Percentiles rank a stretch among this genome's conserved stretches.
phyloP scores from a whole-genome alignment of 805 yeast genomes.

The Candida hispaniensis region DNA sequence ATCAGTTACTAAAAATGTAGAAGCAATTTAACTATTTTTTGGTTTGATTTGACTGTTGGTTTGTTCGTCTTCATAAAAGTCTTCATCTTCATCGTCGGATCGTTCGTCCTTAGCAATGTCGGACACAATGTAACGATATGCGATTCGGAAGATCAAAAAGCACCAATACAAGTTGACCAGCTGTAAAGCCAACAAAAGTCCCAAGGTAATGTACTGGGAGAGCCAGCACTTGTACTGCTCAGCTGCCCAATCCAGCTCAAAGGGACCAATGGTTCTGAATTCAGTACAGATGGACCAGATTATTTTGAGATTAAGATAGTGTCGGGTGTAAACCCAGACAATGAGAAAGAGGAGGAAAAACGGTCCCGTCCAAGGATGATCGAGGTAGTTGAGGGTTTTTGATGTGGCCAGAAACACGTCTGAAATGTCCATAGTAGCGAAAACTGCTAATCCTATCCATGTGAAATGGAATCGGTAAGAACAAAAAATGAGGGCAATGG shows the following conservation, averaged over 20 bases:
- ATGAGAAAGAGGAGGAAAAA: conserved; percentile 57
- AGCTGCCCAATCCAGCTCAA: conserved; percentile 67
- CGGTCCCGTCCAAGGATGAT: conserved; percentile 51
- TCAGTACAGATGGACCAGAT: conserved; percentile 55
- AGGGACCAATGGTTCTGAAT: conserved; percentile 76
- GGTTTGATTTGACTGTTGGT: not conserved
- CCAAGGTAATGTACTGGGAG: conserved; percentile 81
- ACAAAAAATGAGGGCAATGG: conserved; percentile 73
- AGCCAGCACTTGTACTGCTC: conserved; percentile 96
- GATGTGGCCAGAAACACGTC: conserved; percentile 81
- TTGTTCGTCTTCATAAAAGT: conserved; percentile 31
- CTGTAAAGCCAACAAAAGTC: conserved; percentile 68
- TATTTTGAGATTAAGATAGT: conserved; percentile 67
- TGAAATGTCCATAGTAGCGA: conserved; percentile 91
- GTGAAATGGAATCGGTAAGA: conserved; percentile 93
- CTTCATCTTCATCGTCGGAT: conserved; percentile 71
- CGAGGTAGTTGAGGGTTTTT: conserved; percentile 78
- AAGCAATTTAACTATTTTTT: conserved; percentile 1
- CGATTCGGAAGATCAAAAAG: conserved; percentile 65
- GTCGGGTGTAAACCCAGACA: conserved; percentile 85
- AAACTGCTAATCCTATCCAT: conserved; percentile 86
- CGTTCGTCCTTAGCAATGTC: conserved; percentile 70
- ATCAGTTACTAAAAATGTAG: not conserved
- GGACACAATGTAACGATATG: conserved; percentile 49
- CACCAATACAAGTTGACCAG: conserved; percentile 84